Conservation (phyloP, 805 yeast species). For the Candida awuae region DNA sequence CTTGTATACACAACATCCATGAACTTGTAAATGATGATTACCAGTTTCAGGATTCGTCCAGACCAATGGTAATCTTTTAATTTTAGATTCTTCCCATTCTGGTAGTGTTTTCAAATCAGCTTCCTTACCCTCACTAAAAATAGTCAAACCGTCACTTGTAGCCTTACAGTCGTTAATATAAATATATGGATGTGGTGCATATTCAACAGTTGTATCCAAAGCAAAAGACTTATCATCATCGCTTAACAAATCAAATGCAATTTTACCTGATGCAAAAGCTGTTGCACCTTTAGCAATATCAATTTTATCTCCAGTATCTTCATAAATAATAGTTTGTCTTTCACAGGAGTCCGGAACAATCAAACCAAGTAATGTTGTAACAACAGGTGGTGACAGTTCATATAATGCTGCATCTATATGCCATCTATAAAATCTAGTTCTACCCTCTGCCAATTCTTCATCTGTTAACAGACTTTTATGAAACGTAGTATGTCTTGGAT, state of each 20-base stretch:
- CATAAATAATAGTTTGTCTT: constrained; percentile 58
- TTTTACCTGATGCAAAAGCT: constrained; percentile 79
- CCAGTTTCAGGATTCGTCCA: constrained; percentile 90
- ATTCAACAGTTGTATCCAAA: constrained; percentile 68
- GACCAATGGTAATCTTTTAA: constrained; percentile 74
- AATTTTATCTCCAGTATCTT: constrained; percentile 54
- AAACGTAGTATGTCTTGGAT: constrained; percentile 78
- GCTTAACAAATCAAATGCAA: constrained; percentile 59
- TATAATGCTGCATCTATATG: constrained; percentile 88
- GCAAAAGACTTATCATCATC: constrained; percentile 70
- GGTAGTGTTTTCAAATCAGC: constrained; percentile 61
- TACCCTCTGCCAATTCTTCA: constrained; percentile 53
- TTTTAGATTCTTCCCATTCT: constrained; percentile 70
- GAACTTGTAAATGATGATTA: constrained; percentile 76
- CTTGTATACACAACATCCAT: constrained; percentile 77
- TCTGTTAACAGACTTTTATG: constrained; percentile 59
- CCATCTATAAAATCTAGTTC: constrained; percentile 87
- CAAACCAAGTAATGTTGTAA: constrained; percentile 77
- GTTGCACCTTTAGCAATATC: constrained; percentile 80
- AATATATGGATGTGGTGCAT: constrained; percentile 91
- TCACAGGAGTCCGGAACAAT: constrained; percentile 66
- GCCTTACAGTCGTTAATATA: constrained; percentile 75
- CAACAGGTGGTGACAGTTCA: constrained; percentile 78
- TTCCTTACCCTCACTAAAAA: constrained; percentile 76
- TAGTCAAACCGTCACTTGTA: constrained; percentile 78